Conservation (phyloP, 345 rosid genomes). For the Toxicodendron radicans region DNA sequence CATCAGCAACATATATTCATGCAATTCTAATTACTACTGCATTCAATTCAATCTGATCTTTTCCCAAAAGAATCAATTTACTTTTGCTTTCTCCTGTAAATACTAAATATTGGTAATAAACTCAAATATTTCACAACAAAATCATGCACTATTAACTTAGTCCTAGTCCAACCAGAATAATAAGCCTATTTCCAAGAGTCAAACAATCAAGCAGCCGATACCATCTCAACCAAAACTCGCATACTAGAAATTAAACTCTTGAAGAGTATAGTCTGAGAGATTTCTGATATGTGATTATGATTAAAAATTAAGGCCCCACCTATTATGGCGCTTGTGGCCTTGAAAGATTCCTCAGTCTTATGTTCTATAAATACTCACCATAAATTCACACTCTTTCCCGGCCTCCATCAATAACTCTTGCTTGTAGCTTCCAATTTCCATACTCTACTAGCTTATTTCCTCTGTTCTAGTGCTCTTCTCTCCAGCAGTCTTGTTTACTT, state of each 20-base stretch:
- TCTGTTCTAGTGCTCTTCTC: slow-evolving; percentile 12
- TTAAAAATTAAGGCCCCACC: background rate
- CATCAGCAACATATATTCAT: too few species aligned
- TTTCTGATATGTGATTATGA: background rate
- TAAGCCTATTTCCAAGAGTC: background rate
- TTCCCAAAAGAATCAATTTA: too few species aligned
- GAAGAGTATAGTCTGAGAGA: too few species aligned
- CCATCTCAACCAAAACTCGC: background rate
- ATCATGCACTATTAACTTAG: background rate
- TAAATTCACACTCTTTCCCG: background rate
- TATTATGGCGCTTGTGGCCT: background rate
- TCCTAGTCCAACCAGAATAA: background rate
- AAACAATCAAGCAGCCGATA: background rate
- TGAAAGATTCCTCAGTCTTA: background rate
- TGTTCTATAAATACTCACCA: slow-evolving; percentile 3
- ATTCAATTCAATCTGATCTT: background rate
- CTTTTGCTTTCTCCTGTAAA: background rate
- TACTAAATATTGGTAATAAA: background rate
- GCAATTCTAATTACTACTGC: background rate
- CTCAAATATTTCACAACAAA: background rate
- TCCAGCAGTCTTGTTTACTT: background rate
- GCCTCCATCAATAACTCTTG: background rate
- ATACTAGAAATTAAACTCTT: background rate
- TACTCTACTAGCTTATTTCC: slow-evolving; percentile 14
- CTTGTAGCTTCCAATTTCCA: background rate